phyloP scores from a whole-genome alignment of 768 basidiomycete genomes.

The Mycena metata region DNA sequence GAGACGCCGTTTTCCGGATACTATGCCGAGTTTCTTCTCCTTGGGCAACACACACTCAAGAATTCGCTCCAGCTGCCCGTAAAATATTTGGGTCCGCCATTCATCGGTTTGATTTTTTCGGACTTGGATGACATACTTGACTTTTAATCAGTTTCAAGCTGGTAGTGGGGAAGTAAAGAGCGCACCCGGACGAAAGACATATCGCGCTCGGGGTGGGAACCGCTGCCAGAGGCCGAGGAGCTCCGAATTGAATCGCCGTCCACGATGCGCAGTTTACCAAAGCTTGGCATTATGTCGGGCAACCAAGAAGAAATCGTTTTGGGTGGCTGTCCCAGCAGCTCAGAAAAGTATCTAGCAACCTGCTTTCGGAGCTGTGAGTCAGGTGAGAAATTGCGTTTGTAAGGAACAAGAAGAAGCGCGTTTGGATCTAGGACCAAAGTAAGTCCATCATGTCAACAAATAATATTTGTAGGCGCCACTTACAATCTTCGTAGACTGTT shows the following conservation, averaged over 20 bases:
- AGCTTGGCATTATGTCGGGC: conserved; percentile 11
- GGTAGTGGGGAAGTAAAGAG: background rate
- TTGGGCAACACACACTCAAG: background rate
- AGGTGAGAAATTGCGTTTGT: conserved; percentile 4
- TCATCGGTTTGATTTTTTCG: background rate
- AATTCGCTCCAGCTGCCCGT: conserved; percentile 14
- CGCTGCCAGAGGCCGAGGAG: background rate
- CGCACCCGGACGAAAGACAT: conserved; percentile 22
- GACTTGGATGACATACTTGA: conserved; percentile 10
- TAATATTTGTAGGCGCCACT: background rate
- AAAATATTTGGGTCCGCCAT: background rate
- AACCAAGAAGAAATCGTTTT: background rate
- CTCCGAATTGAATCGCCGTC: conserved; percentile 11
- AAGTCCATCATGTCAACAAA: background rate
- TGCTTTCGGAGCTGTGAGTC: conserved; percentile 19
- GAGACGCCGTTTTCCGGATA: background rate
- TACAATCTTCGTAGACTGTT: conserved; percentile 16
- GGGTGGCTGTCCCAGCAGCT: conserved; percentile 10
- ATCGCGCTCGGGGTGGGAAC: conserved; percentile 4
- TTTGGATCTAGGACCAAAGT: conserved; percentile 33
- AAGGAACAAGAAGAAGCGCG: conserved; percentile 23
- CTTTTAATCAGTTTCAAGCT: background rate
- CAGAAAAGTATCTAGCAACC: conserved; percentile 38
- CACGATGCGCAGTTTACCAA: conserved; percentile 11
- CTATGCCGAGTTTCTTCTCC: no score